phyloP scores from a whole-genome alignment of 768 basidiomycete species.

The Kwoniella sp. region DNA sequence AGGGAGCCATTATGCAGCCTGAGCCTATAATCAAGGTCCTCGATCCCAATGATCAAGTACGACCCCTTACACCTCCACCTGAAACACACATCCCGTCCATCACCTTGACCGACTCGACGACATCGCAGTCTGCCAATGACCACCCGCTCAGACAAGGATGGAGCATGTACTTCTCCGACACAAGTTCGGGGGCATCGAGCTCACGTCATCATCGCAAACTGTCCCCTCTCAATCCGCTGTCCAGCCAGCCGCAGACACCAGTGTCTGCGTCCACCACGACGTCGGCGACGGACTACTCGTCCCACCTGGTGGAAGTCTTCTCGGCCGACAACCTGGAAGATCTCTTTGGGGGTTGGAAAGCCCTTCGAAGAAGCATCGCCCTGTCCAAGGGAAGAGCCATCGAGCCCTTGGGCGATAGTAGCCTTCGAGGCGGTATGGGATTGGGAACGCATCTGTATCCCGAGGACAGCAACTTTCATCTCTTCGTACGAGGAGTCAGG shows the following conservation, averaged over 20 bases:
- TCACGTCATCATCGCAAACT: background rate
- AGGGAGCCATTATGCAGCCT: background rate
- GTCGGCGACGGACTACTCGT: conserved; percentile 24
- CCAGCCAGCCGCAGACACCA: background rate
- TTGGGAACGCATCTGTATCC: conserved; percentile 31
- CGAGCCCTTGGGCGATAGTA: conserved; percentile 21
- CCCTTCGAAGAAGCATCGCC: conserved; percentile 38
- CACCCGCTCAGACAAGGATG: conserved; percentile 13
- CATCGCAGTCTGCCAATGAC: background rate
- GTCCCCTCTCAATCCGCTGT: background rate
- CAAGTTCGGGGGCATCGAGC: conserved; percentile 6
- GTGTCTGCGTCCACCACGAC: too few species aligned
- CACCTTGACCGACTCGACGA: background rate
- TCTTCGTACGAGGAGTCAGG: conserved; percentile 37
- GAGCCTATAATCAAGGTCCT: background rate
- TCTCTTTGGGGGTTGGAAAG: conserved; percentile 41
- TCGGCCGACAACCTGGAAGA: conserved; percentile 28
- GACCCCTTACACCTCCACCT: conserved; percentile 16
- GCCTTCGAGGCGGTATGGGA: conserved; percentile 21
- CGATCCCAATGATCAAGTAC: background rate
- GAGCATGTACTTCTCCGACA: conserved; percentile 23
- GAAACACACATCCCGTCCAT: conserved; percentile 10
- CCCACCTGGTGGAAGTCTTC: conserved; percentile 35
- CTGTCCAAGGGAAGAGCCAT: conserved; percentile 22
- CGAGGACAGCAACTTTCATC: conserved; percentile 43